Base-by-base conservation (phyloP, 192 early-diverging fungal species). In the Gonapodya sp. region DNA sequence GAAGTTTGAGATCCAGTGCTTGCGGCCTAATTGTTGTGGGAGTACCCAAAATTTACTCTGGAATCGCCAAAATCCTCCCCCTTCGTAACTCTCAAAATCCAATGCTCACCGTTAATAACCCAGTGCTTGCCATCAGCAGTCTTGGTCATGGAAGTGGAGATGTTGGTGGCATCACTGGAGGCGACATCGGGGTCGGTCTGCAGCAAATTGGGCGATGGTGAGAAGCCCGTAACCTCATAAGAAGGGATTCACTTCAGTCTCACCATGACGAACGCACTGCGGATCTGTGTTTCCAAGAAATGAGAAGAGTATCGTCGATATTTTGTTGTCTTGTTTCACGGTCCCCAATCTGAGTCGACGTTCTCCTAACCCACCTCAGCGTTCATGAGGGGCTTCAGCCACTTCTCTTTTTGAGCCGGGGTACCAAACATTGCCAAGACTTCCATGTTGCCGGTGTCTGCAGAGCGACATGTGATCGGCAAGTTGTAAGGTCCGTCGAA, bases 1-100 rank as follows among this genome's bases (percentile, higher is more conserved):
- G 8, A 96, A 94, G 34, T 96, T 96, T n/a, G 95, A 95, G 81
- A 97, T 98, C 95, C 96, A 99, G 96, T 96, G 97, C 87, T 99
- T 99, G 83, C 90, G 91, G 18, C 88, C 88, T 73, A 83, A n/a
- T n/a, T n/a, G n/a, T n/a, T n/a, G n/a, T n/a, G n/a, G n/a, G n/a
- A n/a, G n/a, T n/a, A n/a, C n/a, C n/a, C n/a, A n/a, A n/a, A n/a
- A n/a, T n/a, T n/a, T n/a, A n/a, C n/a, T n/a, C n/a, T n/a, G n/a
- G n/a, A n/a, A n/a, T n/a, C n/a, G n/a, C n/a, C n/a, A n/a, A n/a
- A n/a, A n/a, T n/a, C n/a, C n/a, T n/a, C n/a, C n/a, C n/a, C n/a
- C n/a, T n/a, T n/a, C n/a, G n/a, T n/a, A n/a, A n/a, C n/a, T n/a
- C n/a, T n/a, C n/a, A n/a, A n/a, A n/a, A n/a, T n/a, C n/a, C n/a